Evolutionary conservation across 495 filamentous ascomycete species (phyloP).

Genomic region (Hypomontagnella monticulosa): DNA sequence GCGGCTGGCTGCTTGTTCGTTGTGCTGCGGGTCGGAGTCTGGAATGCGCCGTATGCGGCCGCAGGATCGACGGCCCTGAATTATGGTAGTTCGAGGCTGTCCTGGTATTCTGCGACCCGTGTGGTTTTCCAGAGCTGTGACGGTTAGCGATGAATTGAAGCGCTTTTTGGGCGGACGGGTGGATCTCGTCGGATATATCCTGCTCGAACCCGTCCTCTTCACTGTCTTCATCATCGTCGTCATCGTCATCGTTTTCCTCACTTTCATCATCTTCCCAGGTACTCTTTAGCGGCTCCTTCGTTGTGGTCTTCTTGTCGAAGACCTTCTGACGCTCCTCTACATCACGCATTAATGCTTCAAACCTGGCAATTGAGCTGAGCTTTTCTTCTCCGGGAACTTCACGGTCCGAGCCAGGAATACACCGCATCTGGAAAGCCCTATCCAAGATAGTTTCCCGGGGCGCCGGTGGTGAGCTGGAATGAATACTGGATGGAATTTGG

Average conservation of each 20-base stretch:
- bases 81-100: slow-evolving; percentile 24
- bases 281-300: slow-evolving; percentile 49
- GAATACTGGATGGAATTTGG: slow-evolving; percentile 45
- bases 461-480: slow-evolving; percentile 52
- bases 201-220: slow-evolving; percentile 51
- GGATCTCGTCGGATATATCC: slow-evolving; percentile 49
- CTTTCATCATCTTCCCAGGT: slow-evolving; percentile 57
- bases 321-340: slow-evolving; percentile 57
- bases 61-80: slow-evolving; percentile 35
- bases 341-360: slow-evolving; percentile 67
- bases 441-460: slow-evolving; percentile 68
- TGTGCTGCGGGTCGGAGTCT: slow-evolving; percentile 52
- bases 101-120: slow-evolving; percentile 18
- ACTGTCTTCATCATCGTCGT: slow-evolving; percentile 52
- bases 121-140: slow-evolving; percentile 32
- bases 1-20: slow-evolving; percentile 57
- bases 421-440: slow-evolving; percentile 66
- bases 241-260: slow-evolving; percentile 46
- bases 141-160: slow-evolving; percentile 61
- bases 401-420: slow-evolving; percentile 60
- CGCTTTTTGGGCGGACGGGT: slow-evolving; percentile 53
- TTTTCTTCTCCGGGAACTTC: slow-evolving; percentile 62
- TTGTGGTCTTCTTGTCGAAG: slow-evolving; percentile 41
- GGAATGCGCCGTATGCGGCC: slow-evolving; percentile 59
- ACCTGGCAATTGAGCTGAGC: slow-evolving; percentile 64